Evolutionary conservation across 1,284 basidiomycete species (phyloP).

Genomic region (Trametes versicolor): DNA sequence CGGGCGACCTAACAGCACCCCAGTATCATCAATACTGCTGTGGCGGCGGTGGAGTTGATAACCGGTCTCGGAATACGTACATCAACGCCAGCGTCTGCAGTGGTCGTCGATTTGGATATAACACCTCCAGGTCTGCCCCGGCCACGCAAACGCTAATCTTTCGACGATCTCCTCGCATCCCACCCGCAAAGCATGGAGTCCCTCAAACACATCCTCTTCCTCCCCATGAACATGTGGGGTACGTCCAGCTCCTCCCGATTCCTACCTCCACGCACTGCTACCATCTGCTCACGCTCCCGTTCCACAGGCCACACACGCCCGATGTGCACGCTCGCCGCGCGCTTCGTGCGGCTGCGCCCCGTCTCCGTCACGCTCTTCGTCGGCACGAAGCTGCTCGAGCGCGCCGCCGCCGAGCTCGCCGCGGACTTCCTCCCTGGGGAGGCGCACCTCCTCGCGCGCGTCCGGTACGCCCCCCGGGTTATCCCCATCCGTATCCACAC

Average conservation of each 20-base stretch:
- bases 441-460: constrained; percentile 1
- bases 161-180: no score
- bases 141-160: no score
- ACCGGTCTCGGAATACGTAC: no score
- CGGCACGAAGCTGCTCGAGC: background rate
- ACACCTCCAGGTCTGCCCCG: no score
- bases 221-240: constrained; percentile 15
- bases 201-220: constrained; percentile 9
- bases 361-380: constrained; percentile 8
- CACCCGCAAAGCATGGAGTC: no score
- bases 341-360: constrained; percentile 11
- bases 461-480: constrained; percentile 2
- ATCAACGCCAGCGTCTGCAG: no score
- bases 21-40: no score
- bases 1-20: no score
- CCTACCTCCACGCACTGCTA: no score
- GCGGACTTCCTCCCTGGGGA: constrained; percentile 1
- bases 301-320: constrained; percentile 16
- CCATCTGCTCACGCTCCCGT: no score
- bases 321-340: constrained; percentile 10
- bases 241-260: background rate
- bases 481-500: background rate
- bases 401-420: constrained; percentile 3
- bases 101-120: no score
- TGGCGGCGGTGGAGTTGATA: no score